Evolutionary conservation across 225 moss, liverwort and hornwort genomes (phyloP).

Genomic region (Bryoerythrophyllum caledonicum): DNA sequence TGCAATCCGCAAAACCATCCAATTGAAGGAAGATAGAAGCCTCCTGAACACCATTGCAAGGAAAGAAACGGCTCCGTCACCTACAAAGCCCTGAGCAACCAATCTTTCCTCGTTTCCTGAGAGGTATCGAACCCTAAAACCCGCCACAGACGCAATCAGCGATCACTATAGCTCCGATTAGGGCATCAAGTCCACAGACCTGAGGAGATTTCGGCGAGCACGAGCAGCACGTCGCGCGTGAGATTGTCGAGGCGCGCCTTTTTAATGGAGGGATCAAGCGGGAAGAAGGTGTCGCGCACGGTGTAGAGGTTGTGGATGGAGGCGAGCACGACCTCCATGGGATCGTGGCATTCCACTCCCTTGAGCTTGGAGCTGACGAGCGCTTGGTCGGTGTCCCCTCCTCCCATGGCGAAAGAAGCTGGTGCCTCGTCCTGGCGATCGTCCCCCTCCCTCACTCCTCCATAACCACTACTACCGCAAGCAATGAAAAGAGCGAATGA

Average conservation of each 20-base stretch:
- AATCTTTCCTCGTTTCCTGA: neutral
- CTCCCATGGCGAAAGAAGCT: neutral
- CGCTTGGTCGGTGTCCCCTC: constrained; percentile 9
- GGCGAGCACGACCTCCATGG: constrained; percentile 33
- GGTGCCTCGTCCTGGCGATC: too few species aligned
- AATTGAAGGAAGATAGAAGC: constrained; percentile 5
- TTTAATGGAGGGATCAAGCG: constrained; percentile 54
- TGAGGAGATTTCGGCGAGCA: constrained; percentile 48
- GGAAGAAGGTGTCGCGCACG: constrained; percentile 66
- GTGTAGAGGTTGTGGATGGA: constrained; percentile 47
- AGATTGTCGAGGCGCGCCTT: constrained; percentile 53
- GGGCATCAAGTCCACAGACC: constrained; percentile 23
- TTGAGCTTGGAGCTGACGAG: constrained; percentile 1
- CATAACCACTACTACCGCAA: constrained; percentile 20
- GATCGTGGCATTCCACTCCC: constrained; percentile 41
- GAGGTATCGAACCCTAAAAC: constrained; percentile 37
- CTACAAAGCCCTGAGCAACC: neutral
- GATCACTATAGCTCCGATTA: constrained; percentile 13
- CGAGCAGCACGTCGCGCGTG: constrained; percentile 39
- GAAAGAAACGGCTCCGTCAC: constrained; percentile 7
- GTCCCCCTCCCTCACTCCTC: constrained; percentile 24
- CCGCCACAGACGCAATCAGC: neutral
- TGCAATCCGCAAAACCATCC: constrained; percentile 6
- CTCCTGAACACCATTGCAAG: neutral
- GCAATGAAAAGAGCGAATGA: neutral